Evolutionary conservation across 78 protist species (phyloP), one percentile per base, ranked within the genome.

Genomic region (Dictyostelium purpureum): DNA sequence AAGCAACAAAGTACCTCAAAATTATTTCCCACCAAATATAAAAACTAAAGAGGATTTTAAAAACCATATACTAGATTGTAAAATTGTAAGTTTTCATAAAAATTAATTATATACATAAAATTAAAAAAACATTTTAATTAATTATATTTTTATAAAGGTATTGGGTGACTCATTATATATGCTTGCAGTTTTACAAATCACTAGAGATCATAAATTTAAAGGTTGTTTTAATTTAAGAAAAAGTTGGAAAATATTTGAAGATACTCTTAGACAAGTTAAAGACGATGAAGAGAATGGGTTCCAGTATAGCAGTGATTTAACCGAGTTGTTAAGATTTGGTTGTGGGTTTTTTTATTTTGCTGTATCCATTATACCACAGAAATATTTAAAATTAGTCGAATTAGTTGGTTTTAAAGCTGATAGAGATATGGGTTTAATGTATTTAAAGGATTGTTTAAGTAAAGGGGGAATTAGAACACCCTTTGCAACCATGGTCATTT

Each of bases 221-320:
- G 94, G 88, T 42, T 54, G 75, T 33, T 33, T 75, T 14, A 88
- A 76, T 76, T 31, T 77, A 51, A 76, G 94, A 61, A 78, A 70
- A 65, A 90, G 94, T 81, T 90, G 94, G 94, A 90, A 90, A 66
- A 45, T 69, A 31, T 90, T 90, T 76, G 94, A 90, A 51, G 81
- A 77, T 4, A 43, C 82, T 2, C 49, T 76, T 24, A 74, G 66
- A 28, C 88, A 90, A 38, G 80, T 90, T 12, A 78, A 69, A 19
- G 71, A 90, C 47, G 77, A 61, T 28, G 88, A 80, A 35, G 6
- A 2, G 1, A 37, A 35, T 11, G 35, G 7, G 33, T 49, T 76
- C 24, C 31, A 90, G 19, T 90, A 90, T 73, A 33, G 51, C 19
- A 38, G 54, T 4, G 87, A 79, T 19, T 28, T 90, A 19, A 49